Percentiles rank a stretch among this genome's conserved stretches.
Conservation (phyloP, 805 yeast species). For the Clavispora carvajalis region DNA sequence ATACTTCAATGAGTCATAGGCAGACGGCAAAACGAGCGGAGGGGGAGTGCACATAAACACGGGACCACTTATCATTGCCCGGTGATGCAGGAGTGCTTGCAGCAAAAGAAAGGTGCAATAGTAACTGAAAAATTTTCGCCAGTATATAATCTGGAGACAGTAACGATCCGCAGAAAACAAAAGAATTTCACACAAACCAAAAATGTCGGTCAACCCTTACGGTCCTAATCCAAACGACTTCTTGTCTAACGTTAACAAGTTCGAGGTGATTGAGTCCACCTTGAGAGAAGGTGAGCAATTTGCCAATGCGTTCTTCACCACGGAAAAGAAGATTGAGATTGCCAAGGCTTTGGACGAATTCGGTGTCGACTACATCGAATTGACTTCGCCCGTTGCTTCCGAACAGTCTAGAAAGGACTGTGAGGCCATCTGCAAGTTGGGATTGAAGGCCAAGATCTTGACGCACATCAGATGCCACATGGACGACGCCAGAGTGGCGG, state of each 20-base stretch:
- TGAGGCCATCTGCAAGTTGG: constrained; percentile 55
- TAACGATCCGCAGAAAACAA: neutral
- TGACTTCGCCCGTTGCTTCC: constrained; percentile 56
- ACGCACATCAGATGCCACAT: constrained; percentile 59
- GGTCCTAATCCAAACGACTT: constrained; percentile 57
- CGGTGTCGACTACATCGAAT: constrained; percentile 57
- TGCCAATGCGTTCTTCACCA: constrained; percentile 55
- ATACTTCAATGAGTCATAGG: constrained; percentile 9
- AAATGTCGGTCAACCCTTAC: constrained; percentile 41
- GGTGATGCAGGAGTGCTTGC: constrained; percentile 12
- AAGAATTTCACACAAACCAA: neutral
- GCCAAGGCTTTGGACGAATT: constrained; percentile 58
- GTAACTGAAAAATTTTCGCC: constrained; percentile 13
- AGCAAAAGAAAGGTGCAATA: constrained; percentile 6
- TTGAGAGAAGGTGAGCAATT: constrained; percentile 62
- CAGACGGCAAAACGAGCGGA: constrained; percentile 10
- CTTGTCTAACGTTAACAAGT: constrained; percentile 48
- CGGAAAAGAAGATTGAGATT: constrained; percentile 52
- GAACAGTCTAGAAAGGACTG: constrained; percentile 55
- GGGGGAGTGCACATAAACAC: constrained; percentile 5
- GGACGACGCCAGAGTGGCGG: constrained; percentile 58
- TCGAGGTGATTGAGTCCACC: constrained; percentile 53
- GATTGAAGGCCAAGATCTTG: constrained; percentile 52
- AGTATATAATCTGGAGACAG: constrained; percentile 5
- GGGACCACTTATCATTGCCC: constrained; percentile 14